phyloP scores from a whole-genome alignment of 306 rosid genomes.

The Ormosia emarginata region DNA sequence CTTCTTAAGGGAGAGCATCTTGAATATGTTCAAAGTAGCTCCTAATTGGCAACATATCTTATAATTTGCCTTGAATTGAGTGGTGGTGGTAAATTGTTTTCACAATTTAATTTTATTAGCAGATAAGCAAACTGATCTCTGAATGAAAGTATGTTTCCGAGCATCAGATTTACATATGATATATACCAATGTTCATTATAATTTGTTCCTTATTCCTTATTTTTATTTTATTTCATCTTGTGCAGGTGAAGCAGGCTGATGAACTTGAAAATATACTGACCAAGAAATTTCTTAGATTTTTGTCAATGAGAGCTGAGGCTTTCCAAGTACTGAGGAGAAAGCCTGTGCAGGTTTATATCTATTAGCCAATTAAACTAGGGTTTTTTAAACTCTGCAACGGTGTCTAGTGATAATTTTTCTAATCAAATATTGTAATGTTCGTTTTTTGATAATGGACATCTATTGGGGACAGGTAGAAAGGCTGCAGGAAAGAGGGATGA shows the following conservation, averaged over 20 bases:
- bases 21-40: conserved; percentile 6
- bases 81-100: conserved; percentile 10
- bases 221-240: conserved; percentile 22
- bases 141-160: neutral
- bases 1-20: neutral
- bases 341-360: conserved; percentile 77
- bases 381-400: neutral
- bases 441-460: conserved; percentile 8
- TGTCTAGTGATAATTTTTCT: conserved; percentile 12
- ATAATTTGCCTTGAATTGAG: neutral
- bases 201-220: neutral
- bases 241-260: conserved; percentile 92
- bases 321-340: conserved; percentile 93
- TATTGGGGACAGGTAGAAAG: conserved; percentile 2
- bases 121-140: neutral
- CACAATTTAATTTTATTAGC: neutral
- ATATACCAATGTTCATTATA: neutral
- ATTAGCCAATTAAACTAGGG: neutral
- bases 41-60: neutral
- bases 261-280: conserved; percentile 96
- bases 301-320: conserved; percentile 99
- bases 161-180: neutral
- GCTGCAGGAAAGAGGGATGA: neutral
- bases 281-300: conserved; percentile 90
- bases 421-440: neutral